phyloP scores from a whole-genome alignment of 306 rosid species.

The Phaseolus lunatus region DNA sequence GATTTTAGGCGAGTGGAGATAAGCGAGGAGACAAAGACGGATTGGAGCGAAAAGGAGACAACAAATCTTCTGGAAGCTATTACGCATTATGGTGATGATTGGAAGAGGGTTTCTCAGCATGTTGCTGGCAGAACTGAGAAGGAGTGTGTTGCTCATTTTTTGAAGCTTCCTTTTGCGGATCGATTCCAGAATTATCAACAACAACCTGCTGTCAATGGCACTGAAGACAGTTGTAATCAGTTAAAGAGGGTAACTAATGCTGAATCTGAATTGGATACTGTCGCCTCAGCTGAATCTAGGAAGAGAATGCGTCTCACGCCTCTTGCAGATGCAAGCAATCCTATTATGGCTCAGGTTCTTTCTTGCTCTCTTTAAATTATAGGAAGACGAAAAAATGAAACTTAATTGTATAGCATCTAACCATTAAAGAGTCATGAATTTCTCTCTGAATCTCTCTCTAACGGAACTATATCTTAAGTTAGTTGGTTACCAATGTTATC shows the following conservation, averaged over 20 bases:
- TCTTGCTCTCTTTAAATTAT: neutral
- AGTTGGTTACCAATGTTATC: neutral
- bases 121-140: slow-evolving; percentile 88
- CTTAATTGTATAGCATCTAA: neutral
- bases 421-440: neutral
- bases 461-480: neutral
- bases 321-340: slow-evolving; percentile 96
- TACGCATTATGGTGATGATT: slow-evolving; percentile 84
- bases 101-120: slow-evolving; percentile 91
- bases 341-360: slow-evolving; percentile 95
- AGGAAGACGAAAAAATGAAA: neutral
- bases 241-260: slow-evolving; percentile 42
- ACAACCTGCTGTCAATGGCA: slow-evolving; percentile 35
- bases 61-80: slow-evolving; percentile 81
- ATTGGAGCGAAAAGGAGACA: slow-evolving; percentile 87
- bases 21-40: slow-evolving; percentile 69
- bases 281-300: slow-evolving; percentile 45
- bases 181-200: slow-evolving; percentile 58
- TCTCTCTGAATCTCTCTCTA: neutral
- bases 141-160: slow-evolving; percentile 83
- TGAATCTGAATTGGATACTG: slow-evolving; percentile 52
- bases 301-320: slow-evolving; percentile 88
- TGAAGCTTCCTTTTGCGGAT: slow-evolving; percentile 88
- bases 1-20: slow-evolving; percentile 96
- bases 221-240: slow-evolving; percentile 18